These are phyloP conservation scores for Rosa lucieae DNA, from an alignment of 306 rosid genomes.

Conservation along the genomic window DNA sequence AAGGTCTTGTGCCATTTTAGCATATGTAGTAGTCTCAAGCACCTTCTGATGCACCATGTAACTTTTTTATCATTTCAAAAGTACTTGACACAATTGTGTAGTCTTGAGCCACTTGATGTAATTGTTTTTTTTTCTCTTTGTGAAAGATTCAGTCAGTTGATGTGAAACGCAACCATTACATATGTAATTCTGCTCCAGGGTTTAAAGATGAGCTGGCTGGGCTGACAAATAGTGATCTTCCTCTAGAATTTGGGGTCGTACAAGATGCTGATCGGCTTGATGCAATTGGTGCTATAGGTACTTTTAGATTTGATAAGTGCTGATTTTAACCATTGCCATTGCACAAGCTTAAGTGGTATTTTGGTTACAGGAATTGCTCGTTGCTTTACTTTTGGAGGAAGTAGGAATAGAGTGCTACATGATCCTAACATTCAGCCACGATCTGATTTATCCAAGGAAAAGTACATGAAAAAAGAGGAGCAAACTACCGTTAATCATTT, in stretches of 20 bases:
- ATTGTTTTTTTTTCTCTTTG: neutral
- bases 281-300: slow-evolving; percentile 98
- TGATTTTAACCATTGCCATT: neutral
- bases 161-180: neutral
- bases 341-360: slow-evolving; percentile 6
- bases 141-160: neutral
- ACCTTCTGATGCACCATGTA: neutral
- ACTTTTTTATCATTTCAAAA: neutral
- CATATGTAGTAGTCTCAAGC: neutral
- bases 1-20: neutral
- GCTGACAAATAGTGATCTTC: slow-evolving; percentile 36
- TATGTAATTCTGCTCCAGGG: slow-evolving; percentile 43
- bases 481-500: slow-evolving; percentile 86
- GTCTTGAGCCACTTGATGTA: neutral
- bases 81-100: neutral
- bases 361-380: slow-evolving; percentile 74
- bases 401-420: slow-evolving; percentile 63
- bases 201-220: slow-evolving; percentile 86
- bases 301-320: slow-evolving; percentile 12
- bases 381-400: slow-evolving; percentile 93
- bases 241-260: slow-evolving; percentile 75
- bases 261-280: slow-evolving; percentile 98
- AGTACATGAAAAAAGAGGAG: slow-evolving; percentile 69
- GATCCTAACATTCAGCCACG: slow-evolving; percentile 72
- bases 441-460: slow-evolving; percentile 59